Evolutionary conservation across 495 filamentous ascomycete genomes (phyloP).

Genomic region (Rostrohypoxylon terebratum): DNA sequence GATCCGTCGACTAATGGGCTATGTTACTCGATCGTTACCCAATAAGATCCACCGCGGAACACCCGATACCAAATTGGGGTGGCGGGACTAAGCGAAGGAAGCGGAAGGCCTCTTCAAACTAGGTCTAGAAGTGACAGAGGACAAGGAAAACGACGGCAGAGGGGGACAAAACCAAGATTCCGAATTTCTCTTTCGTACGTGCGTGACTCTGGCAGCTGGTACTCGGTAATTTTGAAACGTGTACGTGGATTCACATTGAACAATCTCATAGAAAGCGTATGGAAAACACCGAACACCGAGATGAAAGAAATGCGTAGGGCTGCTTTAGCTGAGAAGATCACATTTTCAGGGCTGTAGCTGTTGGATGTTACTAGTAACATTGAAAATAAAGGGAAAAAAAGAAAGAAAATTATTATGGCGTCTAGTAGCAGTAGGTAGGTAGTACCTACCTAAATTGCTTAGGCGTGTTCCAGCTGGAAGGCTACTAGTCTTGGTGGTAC

Average conservation of each 20-base stretch:
- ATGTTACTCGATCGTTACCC: constrained; percentile 50
- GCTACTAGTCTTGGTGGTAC: too few species aligned
- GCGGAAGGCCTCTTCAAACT: constrained; percentile 24
- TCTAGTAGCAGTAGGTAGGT: too few species aligned
- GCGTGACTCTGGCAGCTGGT: neutral
- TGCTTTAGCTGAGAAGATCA: constrained; percentile 2
- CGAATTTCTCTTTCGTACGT: neutral
- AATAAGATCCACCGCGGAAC: constrained; percentile 47
- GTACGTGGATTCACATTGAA: constrained; percentile 1
- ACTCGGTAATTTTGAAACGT: neutral
- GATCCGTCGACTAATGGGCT: constrained; percentile 32
- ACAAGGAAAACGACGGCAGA: constrained; percentile 26
- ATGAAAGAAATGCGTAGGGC: constrained; percentile 7
- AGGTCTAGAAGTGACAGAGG: constrained; percentile 21
- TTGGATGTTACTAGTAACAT: too few species aligned
- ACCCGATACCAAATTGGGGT: constrained; percentile 34
- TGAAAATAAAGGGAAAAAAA: neutral
- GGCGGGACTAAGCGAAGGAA: constrained; percentile 27
- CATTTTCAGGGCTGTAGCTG: too few species aligned
- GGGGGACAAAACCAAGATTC: constrained; percentile 3
- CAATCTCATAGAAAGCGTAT: constrained; percentile 13
- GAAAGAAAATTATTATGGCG: neutral
- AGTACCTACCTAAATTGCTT: neutral
- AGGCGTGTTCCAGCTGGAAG: neutral
- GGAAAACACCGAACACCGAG: constrained; percentile 6